phyloP scores from a whole-genome alignment of 768 basidiomycete genomes.

The Termitomyces sp. region DNA sequence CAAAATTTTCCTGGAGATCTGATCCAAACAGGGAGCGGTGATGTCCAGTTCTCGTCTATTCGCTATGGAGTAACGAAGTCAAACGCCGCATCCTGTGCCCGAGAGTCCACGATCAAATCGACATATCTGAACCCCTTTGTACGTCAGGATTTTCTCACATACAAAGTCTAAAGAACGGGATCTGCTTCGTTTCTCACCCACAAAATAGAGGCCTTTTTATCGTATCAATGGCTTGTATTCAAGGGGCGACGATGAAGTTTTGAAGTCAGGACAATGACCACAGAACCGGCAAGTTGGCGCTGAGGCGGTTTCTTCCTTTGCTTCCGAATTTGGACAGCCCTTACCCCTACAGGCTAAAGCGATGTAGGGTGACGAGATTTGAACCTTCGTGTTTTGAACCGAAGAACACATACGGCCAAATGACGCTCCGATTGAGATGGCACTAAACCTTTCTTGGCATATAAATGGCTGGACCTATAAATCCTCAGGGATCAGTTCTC shows the following conservation, averaged over 20 bases:
- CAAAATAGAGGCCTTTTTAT: not conserved
- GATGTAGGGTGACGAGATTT: constrained; percentile 26
- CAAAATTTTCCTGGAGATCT: constrained; percentile 10
- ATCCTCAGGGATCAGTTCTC: constrained; percentile 16
- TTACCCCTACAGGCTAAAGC: constrained; percentile 29
- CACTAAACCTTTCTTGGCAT: constrained; percentile 17
- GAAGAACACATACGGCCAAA: constrained; percentile 26
- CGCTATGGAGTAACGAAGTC: constrained; percentile 20
- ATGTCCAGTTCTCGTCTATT: constrained; percentile 3
- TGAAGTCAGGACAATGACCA: constrained; percentile 14
- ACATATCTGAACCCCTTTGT: constrained; percentile 3
- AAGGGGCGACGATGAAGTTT: not conserved
- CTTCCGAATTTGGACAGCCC: constrained; percentile 25
- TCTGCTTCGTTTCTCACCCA: not conserved
- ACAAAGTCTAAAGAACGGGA: not conserved
- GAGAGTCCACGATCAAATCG: constrained; percentile 9
- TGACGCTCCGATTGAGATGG: constrained; percentile 21
- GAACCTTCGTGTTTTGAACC: constrained; percentile 19
- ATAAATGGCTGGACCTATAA: constrained; percentile 25
- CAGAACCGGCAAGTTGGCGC: constrained; percentile 19
- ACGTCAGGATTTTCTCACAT: not conserved
- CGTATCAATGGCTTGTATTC: not conserved
- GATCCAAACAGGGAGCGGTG: not conserved
- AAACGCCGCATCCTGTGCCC: constrained; percentile 25
- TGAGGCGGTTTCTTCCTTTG: constrained; percentile 14